Evolutionary conservation across 2,329 filamentous ascomycete genomes (phyloP).

Genomic region (Zymoseptoria crescenta): DNA sequence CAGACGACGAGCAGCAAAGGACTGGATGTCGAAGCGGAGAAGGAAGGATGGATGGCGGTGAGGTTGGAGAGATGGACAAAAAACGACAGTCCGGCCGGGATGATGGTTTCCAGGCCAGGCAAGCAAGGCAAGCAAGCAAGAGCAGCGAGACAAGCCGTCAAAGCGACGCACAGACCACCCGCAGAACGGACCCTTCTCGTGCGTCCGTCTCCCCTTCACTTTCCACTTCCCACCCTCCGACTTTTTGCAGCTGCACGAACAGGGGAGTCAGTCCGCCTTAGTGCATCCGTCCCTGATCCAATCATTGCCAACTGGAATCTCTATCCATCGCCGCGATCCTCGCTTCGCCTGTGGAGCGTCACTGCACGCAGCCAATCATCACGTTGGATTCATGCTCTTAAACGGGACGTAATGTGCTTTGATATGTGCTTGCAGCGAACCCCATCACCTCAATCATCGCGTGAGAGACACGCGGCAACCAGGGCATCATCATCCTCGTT

Average conservation of each 20-base stretch:
- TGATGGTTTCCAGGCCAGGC: not conserved
- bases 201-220: too few species aligned
- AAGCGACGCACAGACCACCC: not conserved
- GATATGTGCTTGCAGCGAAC: not conserved
- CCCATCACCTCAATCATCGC: not conserved
- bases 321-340: not conserved
- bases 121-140: not conserved
- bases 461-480: not conserved
- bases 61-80: not conserved
- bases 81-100: not conserved
- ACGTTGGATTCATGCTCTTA: not conserved
- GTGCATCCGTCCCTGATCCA: not conserved
- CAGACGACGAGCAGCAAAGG: not conserved
- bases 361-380: not conserved
- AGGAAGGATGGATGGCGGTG: not conserved
- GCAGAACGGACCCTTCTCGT: not conserved
- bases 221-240: not conserved
- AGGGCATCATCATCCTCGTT: not conserved
- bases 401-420: not conserved
- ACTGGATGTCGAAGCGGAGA: not conserved
- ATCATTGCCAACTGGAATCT: not conserved
- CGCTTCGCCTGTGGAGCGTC: not conserved
- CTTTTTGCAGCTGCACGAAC: not conserved
- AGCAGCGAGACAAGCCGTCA: not conserved
- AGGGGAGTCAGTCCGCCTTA: not conserved